A percentile compares a stretch with the other conserved stretches of the same genome.
phyloP scores from a whole-genome alignment of 116 monocot genomes.

The Phalaenopsis hybrid region DNA sequence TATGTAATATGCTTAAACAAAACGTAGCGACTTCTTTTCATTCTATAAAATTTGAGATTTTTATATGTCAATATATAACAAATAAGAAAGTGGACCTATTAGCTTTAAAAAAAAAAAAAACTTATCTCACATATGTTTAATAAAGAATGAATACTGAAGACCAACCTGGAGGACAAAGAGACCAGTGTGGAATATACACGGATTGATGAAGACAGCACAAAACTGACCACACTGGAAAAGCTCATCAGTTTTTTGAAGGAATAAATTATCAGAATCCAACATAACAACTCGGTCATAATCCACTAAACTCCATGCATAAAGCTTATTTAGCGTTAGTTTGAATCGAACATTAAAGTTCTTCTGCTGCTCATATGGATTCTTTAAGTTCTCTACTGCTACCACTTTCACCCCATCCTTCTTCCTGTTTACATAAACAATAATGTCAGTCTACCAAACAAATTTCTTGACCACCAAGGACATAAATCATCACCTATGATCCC shows the following conservation, averaged over 20 bases:
- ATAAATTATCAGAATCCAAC: slow-evolving; percentile 81
- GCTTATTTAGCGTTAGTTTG: slow-evolving; percentile 80
- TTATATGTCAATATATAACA: neutral
- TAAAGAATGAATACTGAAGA: neutral
- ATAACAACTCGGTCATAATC: slow-evolving; percentile 81
- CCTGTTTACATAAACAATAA: slow-evolving; percentile 28
- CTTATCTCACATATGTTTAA: neutral
- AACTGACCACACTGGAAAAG: slow-evolving; percentile 88
- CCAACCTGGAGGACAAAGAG: slow-evolving; percentile 54
- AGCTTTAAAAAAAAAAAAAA: slow-evolving; percentile 4
- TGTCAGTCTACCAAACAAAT: neutral
- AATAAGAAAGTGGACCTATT: neutral
- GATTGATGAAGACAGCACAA: slow-evolving; percentile 84
- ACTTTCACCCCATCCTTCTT: slow-evolving; percentile 72
- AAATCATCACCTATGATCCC: neutral
- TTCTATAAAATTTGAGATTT: neutral
- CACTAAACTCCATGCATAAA: slow-evolving; percentile 81
- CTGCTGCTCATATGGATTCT: slow-evolving; percentile 77
- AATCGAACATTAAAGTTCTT: slow-evolving; percentile 65
- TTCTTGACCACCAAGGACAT: neutral
- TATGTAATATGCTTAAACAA: neutral
- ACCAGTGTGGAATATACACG: slow-evolving; percentile 77
- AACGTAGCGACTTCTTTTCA: neutral
- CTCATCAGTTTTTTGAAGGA: slow-evolving; percentile 75
- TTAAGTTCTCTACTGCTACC: slow-evolving; percentile 62